These are phyloP conservation scores for Termitomyces sp. DNA, from an alignment of 768 basidiomycete species.

Conservation along the genomic window DNA sequence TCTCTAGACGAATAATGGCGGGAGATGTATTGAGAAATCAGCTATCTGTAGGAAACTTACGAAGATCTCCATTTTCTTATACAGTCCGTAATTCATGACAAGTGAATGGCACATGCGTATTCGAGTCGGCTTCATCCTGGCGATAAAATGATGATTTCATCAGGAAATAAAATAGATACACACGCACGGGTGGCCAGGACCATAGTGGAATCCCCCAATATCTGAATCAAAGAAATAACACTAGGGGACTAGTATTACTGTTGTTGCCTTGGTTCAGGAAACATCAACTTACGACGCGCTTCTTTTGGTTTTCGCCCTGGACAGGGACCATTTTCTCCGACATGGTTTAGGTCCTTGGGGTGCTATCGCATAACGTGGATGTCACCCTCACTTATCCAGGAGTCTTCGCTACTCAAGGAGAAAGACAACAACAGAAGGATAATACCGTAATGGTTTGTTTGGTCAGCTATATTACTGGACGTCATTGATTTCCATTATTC, in stretches of 20 bases:
- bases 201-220: constrained; percentile 98
- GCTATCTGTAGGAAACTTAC: constrained; percentile 44
- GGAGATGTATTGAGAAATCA: neutral
- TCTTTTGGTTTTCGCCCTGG: constrained; percentile 70
- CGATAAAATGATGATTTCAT: constrained; percentile 8
- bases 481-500: constrained; percentile 3
- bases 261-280: constrained; percentile 6
- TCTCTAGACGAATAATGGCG: constrained; percentile 44
- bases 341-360: constrained; percentile 20
- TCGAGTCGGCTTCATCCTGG: constrained; percentile 93
- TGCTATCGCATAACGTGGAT: constrained; percentile 9
- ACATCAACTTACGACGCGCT: constrained; percentile 70
- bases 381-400: neutral
- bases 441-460: constrained; percentile 7
- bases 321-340: constrained; percentile 54
- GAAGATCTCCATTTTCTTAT: constrained; percentile 99
- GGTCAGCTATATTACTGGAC: neutral
- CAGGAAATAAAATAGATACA: neutral
- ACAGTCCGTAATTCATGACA: constrained; percentile 99
- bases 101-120: constrained; percentile 99
- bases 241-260: constrained; percentile 30
- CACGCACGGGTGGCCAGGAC: constrained; percentile 84
- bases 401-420: neutral
- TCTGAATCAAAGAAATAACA: constrained; percentile 99
- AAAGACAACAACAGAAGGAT: neutral